Conservation (phyloP, 306 rosid genomes). For the Vigna unguiculata region DNA sequence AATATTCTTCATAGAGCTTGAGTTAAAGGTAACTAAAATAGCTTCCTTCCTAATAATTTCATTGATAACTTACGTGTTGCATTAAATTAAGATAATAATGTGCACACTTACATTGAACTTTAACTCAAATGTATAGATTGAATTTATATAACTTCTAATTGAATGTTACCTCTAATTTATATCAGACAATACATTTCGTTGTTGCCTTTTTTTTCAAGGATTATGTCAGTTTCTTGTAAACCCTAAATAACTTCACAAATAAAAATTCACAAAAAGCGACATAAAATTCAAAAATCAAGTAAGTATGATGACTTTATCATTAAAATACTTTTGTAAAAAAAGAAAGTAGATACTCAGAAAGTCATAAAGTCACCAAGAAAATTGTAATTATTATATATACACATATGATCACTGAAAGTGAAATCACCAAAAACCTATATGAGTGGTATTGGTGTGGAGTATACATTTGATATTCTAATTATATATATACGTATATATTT, state of each 20-base stretch:
- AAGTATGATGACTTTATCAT: not conserved
- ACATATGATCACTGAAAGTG: not conserved
- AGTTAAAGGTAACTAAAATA: too few species aligned
- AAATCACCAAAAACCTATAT: not conserved
- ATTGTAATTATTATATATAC: not conserved
- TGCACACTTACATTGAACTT: too few species aligned
- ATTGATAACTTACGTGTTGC: too few species aligned
- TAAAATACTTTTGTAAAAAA: not conserved
- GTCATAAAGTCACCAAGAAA: slow-evolving; percentile 17
- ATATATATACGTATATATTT: too few species aligned
- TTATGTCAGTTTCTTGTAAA: not conserved
- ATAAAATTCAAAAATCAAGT: not conserved
- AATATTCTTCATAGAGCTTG: too few species aligned
- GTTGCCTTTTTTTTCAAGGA: not conserved
- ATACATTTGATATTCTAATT: too few species aligned
- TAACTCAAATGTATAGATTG: too few species aligned
- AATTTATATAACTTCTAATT: too few species aligned
- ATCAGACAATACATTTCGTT: not conserved
- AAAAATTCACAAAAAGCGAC: not conserved
- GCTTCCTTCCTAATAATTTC: too few species aligned
- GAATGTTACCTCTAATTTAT: not conserved
- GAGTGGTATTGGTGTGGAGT: too few species aligned
- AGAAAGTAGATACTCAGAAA: not conserved
- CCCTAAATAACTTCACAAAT: not conserved
- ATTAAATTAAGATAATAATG: too few species aligned